Evolutionary conservation across 192 early-diverging fungal species (phyloP), one percentile per base, ranked within the genome.

Genomic region (Coemansia sp.): DNA sequence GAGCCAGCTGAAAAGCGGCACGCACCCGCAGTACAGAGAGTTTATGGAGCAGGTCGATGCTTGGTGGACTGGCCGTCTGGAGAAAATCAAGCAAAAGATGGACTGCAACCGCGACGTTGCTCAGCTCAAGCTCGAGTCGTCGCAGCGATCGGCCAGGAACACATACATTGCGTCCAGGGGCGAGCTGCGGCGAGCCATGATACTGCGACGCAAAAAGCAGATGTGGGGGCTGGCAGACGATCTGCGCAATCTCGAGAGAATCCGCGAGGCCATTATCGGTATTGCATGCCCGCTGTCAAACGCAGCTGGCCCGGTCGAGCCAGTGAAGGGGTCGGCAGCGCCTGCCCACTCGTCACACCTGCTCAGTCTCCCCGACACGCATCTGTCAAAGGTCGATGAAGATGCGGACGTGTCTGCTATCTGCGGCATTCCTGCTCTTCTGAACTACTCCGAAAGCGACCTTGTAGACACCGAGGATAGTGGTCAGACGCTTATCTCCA

Each of bases 11-110:
- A 62, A 69, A 48, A 51, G 69, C 54, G 78, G 78, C 20, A 69
- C 69, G 31, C 78, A 75, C 28, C 78, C 78, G 32, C 78, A 69
- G 63, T 81, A 81, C 73, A 49, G 33, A 1, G 73, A 69, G 64
- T 52, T 67, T 22, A 56, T 70, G 3, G 73, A 69, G 14, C 78
- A 72, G 36, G 50, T 69, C 20, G 78, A 81, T 31, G 78, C 70
- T 8, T 67, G 78, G 40, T 81, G 78, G 78, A 33, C 69, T 0
- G 69, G 69, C 42, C 73, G 70, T 16, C 70, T 75, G 30, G 63
- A 57, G 45, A 69, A 54, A 36, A 69, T 81, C 17, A 73, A 75
- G 38, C 57, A 66, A n/a, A 61, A 67, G 60, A 60, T 72, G 33
- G 48, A 60, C 31, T 66, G 61, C 20, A 51, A 56, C 51, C 70